Percentiles rank a stretch among this genome's conserved stretches.
These are phyloP conservation scores for Blastosporella zonata DNA, from an alignment of 1,284 basidiomycete species.

Conservation along the genomic window DNA sequence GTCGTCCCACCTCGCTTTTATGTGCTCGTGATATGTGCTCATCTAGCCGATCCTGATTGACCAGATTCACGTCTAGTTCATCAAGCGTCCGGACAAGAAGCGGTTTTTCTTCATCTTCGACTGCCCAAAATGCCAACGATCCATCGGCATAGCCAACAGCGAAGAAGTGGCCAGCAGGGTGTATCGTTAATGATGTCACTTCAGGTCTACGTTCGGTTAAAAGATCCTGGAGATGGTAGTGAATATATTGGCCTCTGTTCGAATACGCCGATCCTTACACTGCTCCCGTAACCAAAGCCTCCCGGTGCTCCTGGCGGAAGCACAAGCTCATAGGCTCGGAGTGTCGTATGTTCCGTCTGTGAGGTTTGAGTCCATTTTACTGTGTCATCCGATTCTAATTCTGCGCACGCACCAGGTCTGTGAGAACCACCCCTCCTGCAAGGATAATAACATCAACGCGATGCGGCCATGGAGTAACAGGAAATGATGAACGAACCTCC, in stretches of 20 bases:
- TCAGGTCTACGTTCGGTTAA: conserved; percentile 69
- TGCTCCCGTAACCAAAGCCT: conserved; percentile 58
- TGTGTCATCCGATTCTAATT: neutral
- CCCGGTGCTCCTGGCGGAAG: conserved; percentile 80
- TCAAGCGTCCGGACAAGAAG: conserved; percentile 76
- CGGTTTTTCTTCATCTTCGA: conserved; percentile 79
- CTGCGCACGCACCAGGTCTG: conserved; percentile 58
- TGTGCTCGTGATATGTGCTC: conserved; percentile 29
- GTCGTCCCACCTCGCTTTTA: conserved; percentile 1
- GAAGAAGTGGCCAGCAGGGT: conserved; percentile 70
- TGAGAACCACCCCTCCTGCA: conserved; percentile 70
- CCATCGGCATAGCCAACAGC: conserved; percentile 83
- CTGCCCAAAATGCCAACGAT: conserved; percentile 83
- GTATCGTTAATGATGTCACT: conserved; percentile 70
- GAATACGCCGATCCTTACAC: conserved; percentile 31
- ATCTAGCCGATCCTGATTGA: conserved; percentile 48
- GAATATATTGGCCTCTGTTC: neutral
- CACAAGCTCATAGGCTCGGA: conserved; percentile 65
- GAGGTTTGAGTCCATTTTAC: neutral
- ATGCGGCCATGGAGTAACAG: neutral
- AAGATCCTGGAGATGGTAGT: conserved; percentile 44
- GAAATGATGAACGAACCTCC: conserved; percentile 48
- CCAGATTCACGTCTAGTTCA: conserved; percentile 47
- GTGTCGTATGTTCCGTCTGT: conserved; percentile 56
- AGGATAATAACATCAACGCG: neutral